A percentile compares a stretch with the other conserved stretches of the same genome.
phyloP scores from a whole-genome alignment of 192 early-diverging fungal species.

The Backusella liffmaniae region DNA sequence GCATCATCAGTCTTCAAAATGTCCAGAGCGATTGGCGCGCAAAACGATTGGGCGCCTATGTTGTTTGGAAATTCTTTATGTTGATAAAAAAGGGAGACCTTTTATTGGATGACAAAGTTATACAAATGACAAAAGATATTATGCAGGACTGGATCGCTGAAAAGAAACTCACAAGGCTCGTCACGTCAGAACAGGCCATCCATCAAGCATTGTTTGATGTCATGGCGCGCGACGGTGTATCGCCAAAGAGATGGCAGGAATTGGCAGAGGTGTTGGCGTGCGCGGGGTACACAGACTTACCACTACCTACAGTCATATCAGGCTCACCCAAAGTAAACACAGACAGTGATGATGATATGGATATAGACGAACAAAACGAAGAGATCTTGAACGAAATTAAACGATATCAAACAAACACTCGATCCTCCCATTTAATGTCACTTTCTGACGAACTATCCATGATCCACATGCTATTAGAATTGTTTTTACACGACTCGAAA shows the following conservation, averaged over 20 bases:
- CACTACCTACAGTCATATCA: background rate
- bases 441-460: constrained; percentile 9
- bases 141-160: constrained; percentile 11
- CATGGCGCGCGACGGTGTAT: constrained; percentile 11
- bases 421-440: background rate
- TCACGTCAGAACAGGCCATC: background rate
- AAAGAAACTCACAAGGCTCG: background rate
- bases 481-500: constrained; percentile 4
- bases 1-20: constrained; percentile 23
- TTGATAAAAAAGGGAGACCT: background rate
- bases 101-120: background rate
- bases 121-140: background rate
- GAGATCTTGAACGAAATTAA: background rate
- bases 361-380: background rate
- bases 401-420: constrained; percentile 6
- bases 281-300: background rate
- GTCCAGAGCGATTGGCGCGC: constrained; percentile 31
- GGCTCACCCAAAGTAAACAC: background rate
- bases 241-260: constrained; percentile 5
- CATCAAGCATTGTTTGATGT: background rate
- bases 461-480: constrained; percentile 18
- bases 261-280: constrained; percentile 5
- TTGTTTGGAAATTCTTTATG: constrained; percentile 12
- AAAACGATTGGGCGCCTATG: background rate
- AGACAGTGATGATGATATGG: background rate